Conservation (phyloP, 148 eudicot genomes). For the Chenopodium album region DNA sequence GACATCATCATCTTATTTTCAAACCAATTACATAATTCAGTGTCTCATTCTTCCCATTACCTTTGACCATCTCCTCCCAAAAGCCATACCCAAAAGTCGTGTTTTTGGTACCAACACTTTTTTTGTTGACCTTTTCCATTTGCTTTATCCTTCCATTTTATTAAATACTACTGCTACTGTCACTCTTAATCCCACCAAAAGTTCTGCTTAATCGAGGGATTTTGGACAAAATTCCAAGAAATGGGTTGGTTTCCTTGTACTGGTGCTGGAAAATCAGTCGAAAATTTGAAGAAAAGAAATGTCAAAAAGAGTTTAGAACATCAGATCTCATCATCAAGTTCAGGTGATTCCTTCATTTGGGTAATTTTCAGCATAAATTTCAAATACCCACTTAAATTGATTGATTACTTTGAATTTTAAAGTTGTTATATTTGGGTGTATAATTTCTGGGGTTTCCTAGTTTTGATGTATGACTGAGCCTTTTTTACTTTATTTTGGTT, state of each 20-base stretch:
- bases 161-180: neutral
- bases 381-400: neutral
- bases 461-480: neutral
- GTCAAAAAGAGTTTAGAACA: neutral
- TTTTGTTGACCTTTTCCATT: slow-evolving; percentile 8
- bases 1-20: neutral
- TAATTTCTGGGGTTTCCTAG: neutral
- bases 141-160: neutral
- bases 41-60: neutral
- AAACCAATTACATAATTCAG: neutral
- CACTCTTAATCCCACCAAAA: neutral
- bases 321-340: slow-evolving; percentile 17
- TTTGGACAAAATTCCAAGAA: neutral
- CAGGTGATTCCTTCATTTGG: slow-evolving; percentile 4
- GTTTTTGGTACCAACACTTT: slow-evolving; percentile 7
- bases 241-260: slow-evolving; percentile 22
- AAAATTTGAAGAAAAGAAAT: slow-evolving; percentile 10
- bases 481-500: neutral
- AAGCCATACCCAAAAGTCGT: slow-evolving; percentile 9
- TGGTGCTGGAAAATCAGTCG: slow-evolving; percentile 2
- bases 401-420: neutral
- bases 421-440: neutral
- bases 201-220: neutral
- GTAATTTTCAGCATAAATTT: neutral
- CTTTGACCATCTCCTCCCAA: neutral